Conservation (phyloP, 257 asterid species). For the Nicotiana paniculata region DNA sequence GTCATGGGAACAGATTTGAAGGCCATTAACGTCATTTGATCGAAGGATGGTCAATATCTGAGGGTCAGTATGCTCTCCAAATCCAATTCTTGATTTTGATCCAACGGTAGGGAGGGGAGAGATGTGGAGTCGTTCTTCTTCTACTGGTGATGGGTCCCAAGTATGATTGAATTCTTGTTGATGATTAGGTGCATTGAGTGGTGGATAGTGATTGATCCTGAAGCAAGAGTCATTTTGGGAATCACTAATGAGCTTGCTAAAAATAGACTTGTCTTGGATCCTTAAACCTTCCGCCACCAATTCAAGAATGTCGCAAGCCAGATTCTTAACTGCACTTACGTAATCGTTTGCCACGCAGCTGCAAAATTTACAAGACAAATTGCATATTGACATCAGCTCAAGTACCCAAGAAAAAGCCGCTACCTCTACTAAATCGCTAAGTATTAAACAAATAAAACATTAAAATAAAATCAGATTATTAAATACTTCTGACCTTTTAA, state of each 20-base stretch:
- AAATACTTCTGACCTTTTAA: neutral
- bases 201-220: conserved; percentile 68
- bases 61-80: conserved; percentile 85
- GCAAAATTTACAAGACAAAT: conserved; percentile 5
- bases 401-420: neutral
- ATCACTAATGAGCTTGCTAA: conserved; percentile 47
- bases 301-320: conserved; percentile 61
- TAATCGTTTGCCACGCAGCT: conserved; percentile 53
- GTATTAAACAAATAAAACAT: neutral
- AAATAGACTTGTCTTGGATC: conserved; percentile 27
- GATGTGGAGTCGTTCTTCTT: neutral
- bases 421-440: neutral
- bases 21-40: conserved; percentile 68
- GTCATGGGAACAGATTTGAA: conserved; percentile 45
- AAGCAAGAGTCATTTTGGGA: conserved; percentile 66
- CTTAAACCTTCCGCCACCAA: conserved; percentile 51
- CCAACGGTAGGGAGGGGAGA: neutral
- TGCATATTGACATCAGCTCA: neutral
- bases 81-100: conserved; percentile 44
- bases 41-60: conserved; percentile 62
- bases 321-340: conserved; percentile 41
- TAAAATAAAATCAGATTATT: neutral
- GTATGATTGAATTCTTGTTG: neutral
- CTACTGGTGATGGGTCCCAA: neutral
- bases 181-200: conserved; percentile 2